Conservation (phyloP, 352 stramenopile species). For the Aphanomyces astaci region DNA sequence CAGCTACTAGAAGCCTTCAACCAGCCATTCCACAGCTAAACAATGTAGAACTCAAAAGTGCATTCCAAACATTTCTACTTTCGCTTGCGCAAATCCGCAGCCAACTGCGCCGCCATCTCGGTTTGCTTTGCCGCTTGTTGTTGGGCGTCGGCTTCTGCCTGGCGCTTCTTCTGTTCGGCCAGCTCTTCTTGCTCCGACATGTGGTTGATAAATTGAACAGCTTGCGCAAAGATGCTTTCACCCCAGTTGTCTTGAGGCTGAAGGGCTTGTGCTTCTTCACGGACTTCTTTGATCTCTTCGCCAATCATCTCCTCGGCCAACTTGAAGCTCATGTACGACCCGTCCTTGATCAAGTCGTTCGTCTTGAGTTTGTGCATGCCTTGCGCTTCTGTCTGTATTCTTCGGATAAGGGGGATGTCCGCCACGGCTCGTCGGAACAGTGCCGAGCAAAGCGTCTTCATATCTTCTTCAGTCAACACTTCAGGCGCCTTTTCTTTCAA, state of each 20-base stretch:
- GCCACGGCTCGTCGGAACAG: constrained; percentile 76
- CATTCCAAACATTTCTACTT: constrained; percentile 34
- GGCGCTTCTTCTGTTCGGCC: constrained; percentile 53
- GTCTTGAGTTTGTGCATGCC: constrained; percentile 81
- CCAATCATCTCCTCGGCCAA: constrained; percentile 81
- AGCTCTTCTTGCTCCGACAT: constrained; percentile 51
- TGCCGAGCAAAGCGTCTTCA: constrained; percentile 66
- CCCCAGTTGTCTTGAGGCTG: constrained; percentile 78
- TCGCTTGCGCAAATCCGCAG: constrained; percentile 58
- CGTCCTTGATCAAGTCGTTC: constrained; percentile 84
- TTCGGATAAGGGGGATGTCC: constrained; percentile 79
- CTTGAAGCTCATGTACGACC: constrained; percentile 83
- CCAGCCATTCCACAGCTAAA: constrained; percentile 70
- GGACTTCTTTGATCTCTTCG: constrained; percentile 80
- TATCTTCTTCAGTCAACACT: constrained; percentile 30
- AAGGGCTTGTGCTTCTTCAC: constrained; percentile 66
- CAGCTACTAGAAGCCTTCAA: constrained; percentile 91
- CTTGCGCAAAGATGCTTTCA: constrained; percentile 82
- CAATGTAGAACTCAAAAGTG: not conserved
- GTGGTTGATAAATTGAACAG: constrained; percentile 85
- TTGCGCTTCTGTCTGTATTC: constrained; percentile 78
- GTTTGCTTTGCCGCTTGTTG: constrained; percentile 12
- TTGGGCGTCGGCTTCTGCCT: constrained; percentile 49
- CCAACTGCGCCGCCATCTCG: constrained; percentile 47
- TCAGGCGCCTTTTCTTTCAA: constrained; percentile 48